Evolutionary conservation across 1,284 basidiomycete genomes (phyloP).

Genomic region (Flammula alnicola): DNA sequence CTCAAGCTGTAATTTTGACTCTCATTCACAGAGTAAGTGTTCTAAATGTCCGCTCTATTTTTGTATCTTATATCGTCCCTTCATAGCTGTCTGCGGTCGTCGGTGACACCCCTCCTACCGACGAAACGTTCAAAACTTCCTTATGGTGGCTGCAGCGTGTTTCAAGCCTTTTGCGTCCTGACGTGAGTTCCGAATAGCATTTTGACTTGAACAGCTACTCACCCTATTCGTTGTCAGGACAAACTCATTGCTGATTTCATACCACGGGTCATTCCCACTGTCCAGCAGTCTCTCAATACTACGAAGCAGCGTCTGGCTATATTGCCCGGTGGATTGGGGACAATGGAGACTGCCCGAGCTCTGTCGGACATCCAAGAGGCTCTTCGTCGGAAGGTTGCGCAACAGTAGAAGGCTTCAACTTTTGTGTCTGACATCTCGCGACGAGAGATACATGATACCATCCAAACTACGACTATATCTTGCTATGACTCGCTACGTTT

Average conservation of each 20-base stretch:
- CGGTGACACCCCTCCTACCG: slow-evolving; percentile 72
- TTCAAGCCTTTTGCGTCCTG: slow-evolving; percentile 68
- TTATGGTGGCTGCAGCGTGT: slow-evolving; percentile 85
- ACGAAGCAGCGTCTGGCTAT: slow-evolving; percentile 79
- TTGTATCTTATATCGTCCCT: slow-evolving; percentile 14
- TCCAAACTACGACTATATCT: slow-evolving; percentile 16
- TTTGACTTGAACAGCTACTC: slow-evolving; percentile 5
- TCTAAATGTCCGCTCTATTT: slow-evolving; percentile 6
- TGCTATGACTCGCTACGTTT: slow-evolving; percentile 20
- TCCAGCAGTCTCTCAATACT: slow-evolving; percentile 72
- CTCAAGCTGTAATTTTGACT: slow-evolving; percentile 81
- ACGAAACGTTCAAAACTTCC: slow-evolving; percentile 78
- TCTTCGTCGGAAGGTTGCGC: slow-evolving; percentile 62
- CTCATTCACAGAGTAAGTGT: slow-evolving; percentile 75
- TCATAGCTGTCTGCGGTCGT: slow-evolving; percentile 69
- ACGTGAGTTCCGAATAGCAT: slow-evolving; percentile 46
- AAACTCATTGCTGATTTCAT: slow-evolving; percentile 81
- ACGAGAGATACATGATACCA: slow-evolving; percentile 6
- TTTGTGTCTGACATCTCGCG: neutral
- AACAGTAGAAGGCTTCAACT: slow-evolving; percentile 31
- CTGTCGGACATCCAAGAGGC: slow-evolving; percentile 77
- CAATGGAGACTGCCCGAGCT: slow-evolving; percentile 66
- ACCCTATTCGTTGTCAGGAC: slow-evolving; percentile 50
- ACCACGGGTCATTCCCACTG: slow-evolving; percentile 76
- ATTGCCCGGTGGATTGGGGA: slow-evolving; percentile 69